Percentiles rank a stretch among this genome's conserved stretches.
phyloP scores from a whole-genome alignment of 345 rosid species.

The Aegle marmelos region DNA sequence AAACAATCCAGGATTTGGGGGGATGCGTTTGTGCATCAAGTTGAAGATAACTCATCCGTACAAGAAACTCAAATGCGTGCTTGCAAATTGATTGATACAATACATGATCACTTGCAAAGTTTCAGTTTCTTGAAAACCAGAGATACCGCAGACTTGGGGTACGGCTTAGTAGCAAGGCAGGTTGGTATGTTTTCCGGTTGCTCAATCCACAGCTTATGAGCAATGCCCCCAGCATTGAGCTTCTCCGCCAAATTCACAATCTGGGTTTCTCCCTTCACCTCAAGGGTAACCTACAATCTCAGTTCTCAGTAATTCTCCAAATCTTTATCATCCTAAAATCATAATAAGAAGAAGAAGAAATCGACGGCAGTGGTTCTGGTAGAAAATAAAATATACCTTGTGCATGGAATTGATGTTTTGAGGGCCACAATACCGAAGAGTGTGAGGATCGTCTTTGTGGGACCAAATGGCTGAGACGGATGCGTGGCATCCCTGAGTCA shows the following conservation, averaged over 20 bases:
- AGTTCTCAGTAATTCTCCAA: background rate
- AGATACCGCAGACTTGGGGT: conserved; percentile 56
- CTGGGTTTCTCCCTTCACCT: conserved; percentile 89
- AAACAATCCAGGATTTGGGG: too few species aligned
- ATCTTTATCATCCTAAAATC: too few species aligned
- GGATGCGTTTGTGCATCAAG: too few species aligned
- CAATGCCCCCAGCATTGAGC: conserved; percentile 59
- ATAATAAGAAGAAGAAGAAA: too few species aligned
- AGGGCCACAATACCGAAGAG: conserved; percentile 66
- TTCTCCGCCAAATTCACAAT: conserved; percentile 71
- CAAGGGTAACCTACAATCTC: conserved; percentile 72
- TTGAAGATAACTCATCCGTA: too few species aligned
- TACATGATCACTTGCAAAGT: conserved; percentile 61
- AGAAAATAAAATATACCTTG: conserved; percentile 39
- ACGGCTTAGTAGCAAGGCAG: conserved; percentile 81
- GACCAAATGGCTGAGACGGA: conserved; percentile 80
- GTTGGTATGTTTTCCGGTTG: conserved; percentile 92
- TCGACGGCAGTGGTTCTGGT: background rate
- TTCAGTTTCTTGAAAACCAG: conserved; percentile 66
- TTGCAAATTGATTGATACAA: background rate
- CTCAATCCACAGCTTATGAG: conserved; percentile 80
- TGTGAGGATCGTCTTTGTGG: conserved; percentile 60
- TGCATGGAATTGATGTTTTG: conserved; percentile 74
- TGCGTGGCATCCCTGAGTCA: conserved; percentile 96
- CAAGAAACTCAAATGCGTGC: background rate